Percentiles rank a stretch among this genome's conserved stretches.
phyloP scores from a whole-genome alignment of 257 asterid species.

The Anisodus acutangulus region DNA sequence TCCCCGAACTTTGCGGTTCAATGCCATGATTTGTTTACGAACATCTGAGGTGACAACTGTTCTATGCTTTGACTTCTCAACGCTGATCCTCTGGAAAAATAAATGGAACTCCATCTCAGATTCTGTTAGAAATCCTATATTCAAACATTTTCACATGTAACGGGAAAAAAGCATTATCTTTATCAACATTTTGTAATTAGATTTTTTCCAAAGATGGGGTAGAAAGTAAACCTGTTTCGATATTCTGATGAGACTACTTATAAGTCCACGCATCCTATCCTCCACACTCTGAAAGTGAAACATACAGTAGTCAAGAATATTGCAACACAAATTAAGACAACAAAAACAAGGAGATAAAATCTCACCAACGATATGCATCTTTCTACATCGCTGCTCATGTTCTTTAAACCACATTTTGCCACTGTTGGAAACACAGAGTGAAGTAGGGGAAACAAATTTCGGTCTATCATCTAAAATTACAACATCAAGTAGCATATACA shows the following conservation, averaged over 20 bases:
- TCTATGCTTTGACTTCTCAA: slow-evolving; percentile 81
- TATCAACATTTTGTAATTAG: neutral
- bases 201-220: neutral
- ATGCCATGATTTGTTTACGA: slow-evolving; percentile 59
- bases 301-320: slow-evolving; percentile 26
- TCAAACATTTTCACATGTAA: too few relatives aligned
- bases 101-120: neutral
- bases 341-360: slow-evolving; percentile 28
- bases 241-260: slow-evolving; percentile 64
- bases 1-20: slow-evolving; percentile 77
- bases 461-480: neutral
- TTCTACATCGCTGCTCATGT: slow-evolving; percentile 72
- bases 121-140: neutral
- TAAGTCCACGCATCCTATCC: slow-evolving; percentile 83
- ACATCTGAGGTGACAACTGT: slow-evolving; percentile 77
- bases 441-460: neutral
- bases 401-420: slow-evolving; percentile 77
- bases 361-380: slow-evolving; percentile 79
- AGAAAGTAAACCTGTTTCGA: slow-evolving; percentile 64
- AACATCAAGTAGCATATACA: slow-evolving; percentile 26
- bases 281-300: slow-evolving; percentile 69
- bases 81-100: slow-evolving; percentile 61
- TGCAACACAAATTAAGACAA: slow-evolving; percentile 20
- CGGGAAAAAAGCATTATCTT: neutral
- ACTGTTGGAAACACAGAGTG: slow-evolving; percentile 53